Evolutionary conservation across 768 basidiomycete species (phyloP).

Genomic region (Termitomyces sp.): DNA sequence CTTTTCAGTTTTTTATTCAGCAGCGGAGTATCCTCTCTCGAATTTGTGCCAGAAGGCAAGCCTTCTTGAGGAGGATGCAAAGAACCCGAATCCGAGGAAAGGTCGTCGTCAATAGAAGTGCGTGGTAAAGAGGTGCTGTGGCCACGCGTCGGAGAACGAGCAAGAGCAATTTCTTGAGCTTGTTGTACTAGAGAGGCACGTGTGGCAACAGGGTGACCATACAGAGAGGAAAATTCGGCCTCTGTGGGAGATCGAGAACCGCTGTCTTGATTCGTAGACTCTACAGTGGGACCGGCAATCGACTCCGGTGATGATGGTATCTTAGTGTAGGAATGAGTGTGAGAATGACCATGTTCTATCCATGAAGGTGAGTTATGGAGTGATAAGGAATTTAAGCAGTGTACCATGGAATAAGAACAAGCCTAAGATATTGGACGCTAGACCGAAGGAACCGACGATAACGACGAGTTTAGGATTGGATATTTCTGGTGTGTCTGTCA

Average conservation of each 20-base stretch:
- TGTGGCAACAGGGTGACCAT: constrained; percentile 69
- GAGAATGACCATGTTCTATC: constrained; percentile 63
- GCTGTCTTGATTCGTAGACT: constrained; percentile 13
- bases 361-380: constrained; percentile 1
- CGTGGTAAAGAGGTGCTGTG: constrained; percentile 19
- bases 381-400: constrained; percentile 14
- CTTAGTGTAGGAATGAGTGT: constrained; percentile 44
- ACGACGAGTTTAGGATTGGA: constrained; percentile 85
- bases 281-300: constrained; percentile 21
- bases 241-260: constrained; percentile 25
- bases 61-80: constrained; percentile 7
- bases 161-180: constrained; percentile 72
- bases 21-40: constrained; percentile 42
- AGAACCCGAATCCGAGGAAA: not conserved
- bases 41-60: not conserved
- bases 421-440: constrained; percentile 90
- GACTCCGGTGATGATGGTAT: constrained; percentile 26
- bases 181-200: constrained; percentile 73
- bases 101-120: constrained; percentile 12
- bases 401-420: constrained; percentile 92
- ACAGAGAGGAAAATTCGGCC: constrained; percentile 51
- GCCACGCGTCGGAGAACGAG: constrained; percentile 36
- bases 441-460: constrained; percentile 81
- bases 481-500: constrained; percentile 52
- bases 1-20: constrained; percentile 18